These are phyloP conservation scores for Pyropia yezoensis DNA, from an alignment of 23 red algal genomes.

Conservation along the genomic window DNA sequence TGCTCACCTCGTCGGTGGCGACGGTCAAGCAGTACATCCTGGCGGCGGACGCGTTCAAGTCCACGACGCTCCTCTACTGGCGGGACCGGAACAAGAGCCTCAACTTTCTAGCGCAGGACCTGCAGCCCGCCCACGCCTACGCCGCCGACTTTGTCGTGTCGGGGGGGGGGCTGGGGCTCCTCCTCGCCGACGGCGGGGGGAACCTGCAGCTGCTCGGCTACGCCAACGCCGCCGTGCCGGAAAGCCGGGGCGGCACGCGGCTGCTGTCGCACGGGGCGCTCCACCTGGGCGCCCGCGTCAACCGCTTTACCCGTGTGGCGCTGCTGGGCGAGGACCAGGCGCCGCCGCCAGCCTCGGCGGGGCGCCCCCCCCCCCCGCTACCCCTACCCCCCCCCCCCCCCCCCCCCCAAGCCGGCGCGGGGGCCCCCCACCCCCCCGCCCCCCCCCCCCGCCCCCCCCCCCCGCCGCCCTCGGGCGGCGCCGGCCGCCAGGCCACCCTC, in stretches of 20 bases:
- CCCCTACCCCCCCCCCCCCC: conserved; percentile 18
- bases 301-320: conserved; percentile 54
- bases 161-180: conserved; percentile 43
- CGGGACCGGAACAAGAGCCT: conserved; percentile 84
- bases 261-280: conserved; percentile 62
- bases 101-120: conserved; percentile 92
- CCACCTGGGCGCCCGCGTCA: conserved; percentile 73
- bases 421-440: conserved; percentile 20
- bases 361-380: conserved; percentile 13
- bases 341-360: conserved; percentile 4
- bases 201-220: conserved; percentile 83
- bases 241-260: conserved; percentile 78
- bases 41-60: conserved; percentile 73
- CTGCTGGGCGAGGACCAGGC: conserved; percentile 14
- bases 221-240: conserved; percentile 58
- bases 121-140: conserved; percentile 45
- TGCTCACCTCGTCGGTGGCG: conserved; percentile 60
- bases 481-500: conserved; percentile 32
- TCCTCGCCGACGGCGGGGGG: conserved; percentile 54
- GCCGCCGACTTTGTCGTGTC: conserved; percentile 77
- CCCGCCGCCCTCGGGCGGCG: neutral
- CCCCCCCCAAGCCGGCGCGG: conserved; percentile 35
- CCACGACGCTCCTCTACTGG: conserved; percentile 77
- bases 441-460: conserved; percentile 13
- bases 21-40: conserved; percentile 95